phyloP scores from a whole-genome alignment of 345 rosid species.

The Hibiscus syriacus region DNA sequence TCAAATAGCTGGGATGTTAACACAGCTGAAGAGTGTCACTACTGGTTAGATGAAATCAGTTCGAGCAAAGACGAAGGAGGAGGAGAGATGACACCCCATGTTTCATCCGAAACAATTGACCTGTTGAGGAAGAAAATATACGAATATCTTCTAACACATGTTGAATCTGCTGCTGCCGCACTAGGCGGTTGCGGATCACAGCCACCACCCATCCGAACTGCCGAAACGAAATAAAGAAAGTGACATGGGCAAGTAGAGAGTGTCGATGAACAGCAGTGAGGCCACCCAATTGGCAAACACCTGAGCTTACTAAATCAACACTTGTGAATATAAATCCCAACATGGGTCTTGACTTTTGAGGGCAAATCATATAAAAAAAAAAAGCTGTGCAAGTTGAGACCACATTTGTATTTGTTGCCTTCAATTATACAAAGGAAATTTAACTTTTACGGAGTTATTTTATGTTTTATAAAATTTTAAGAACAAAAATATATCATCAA shows the following conservation, averaged over 20 bases:
- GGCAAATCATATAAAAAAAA: too few relatives aligned
- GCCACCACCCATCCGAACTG: slow-evolving; percentile 29
- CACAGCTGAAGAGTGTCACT: slow-evolving; percentile 88
- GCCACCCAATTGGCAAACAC: too few relatives aligned
- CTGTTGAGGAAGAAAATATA: slow-evolving; percentile 83
- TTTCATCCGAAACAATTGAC: slow-evolving; percentile 56
- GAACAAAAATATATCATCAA: too few relatives aligned
- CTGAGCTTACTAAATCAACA: neutral
- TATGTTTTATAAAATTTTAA: too few relatives aligned
- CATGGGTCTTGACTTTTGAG: slow-evolving; percentile 22
- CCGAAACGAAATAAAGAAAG: slow-evolving; percentile 48
- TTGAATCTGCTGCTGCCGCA: slow-evolving; percentile 93
- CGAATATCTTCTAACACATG: slow-evolving; percentile 80
- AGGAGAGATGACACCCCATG: slow-evolving; percentile 25
- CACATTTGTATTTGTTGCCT: slow-evolving; percentile 10
- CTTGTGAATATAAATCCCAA: slow-evolving; percentile 20
- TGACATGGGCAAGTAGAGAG: slow-evolving; percentile 22
- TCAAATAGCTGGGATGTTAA: slow-evolving; percentile 86
- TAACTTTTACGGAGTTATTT: too few relatives aligned
- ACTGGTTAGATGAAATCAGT: slow-evolving; percentile 85
- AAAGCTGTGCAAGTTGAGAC: too few relatives aligned
- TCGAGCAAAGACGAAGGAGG: too few relatives aligned
- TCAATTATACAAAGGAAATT: too few relatives aligned
- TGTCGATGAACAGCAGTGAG: too few relatives aligned
- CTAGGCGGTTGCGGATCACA: slow-evolving; percentile 58